Conservation (phyloP, 1,284 basidiomycete genomes). For the Laetiporus sulphureus region DNA sequence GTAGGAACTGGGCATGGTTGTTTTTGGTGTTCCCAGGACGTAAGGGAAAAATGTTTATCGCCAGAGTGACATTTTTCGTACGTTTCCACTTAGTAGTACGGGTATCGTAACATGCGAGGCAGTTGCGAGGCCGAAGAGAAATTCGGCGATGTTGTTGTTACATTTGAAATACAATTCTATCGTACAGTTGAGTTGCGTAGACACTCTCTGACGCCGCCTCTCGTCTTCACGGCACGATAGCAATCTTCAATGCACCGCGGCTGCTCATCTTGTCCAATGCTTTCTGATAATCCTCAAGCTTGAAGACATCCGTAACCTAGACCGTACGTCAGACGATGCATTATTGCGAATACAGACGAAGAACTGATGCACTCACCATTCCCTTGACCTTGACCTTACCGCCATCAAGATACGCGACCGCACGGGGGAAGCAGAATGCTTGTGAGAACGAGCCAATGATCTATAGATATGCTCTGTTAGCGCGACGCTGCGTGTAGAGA, state of each 20-base stretch:
- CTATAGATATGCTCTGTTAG: constrained; percentile 26
- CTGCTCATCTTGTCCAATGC: constrained; percentile 84
- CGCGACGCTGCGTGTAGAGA: background rate
- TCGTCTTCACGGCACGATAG: constrained; percentile 50
- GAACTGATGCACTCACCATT: constrained; percentile 44
- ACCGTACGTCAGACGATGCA: background rate
- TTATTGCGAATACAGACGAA: background rate
- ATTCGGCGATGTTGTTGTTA: too few species aligned
- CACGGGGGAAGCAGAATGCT: constrained; percentile 81
- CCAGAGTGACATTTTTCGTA: too few species aligned
- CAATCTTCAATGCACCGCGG: constrained; percentile 62
- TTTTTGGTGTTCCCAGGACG: too few species aligned
- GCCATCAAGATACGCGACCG: constrained; percentile 81
- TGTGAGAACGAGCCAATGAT: constrained; percentile 86
- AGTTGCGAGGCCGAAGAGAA: too few species aligned
- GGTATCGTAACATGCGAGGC: too few species aligned
- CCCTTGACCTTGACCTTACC: constrained; percentile 79
- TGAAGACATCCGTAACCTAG: constrained; percentile 67
- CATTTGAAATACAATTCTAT: too few species aligned
- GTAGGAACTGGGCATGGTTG: too few species aligned
- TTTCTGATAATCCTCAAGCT: constrained; percentile 71
- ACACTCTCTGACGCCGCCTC: too few species aligned
- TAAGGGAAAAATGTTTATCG: too few species aligned
- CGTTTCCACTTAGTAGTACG: too few species aligned
- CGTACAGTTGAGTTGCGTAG: too few species aligned